Conservation (phyloP, 2,329 filamentous ascomycete species). For the Sporothrix inflata region DNA sequence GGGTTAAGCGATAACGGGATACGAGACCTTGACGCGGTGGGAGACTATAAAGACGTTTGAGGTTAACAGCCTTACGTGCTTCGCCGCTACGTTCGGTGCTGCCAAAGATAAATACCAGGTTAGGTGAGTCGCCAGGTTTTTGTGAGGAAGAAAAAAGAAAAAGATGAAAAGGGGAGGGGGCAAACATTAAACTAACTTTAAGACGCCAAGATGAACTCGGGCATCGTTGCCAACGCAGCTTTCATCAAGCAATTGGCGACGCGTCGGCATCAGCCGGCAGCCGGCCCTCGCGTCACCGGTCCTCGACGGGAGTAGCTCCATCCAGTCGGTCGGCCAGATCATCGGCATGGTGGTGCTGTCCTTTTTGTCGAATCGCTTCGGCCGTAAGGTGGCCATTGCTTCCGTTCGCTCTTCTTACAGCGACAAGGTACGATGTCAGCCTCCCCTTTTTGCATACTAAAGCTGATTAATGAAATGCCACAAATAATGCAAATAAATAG, state of each 20-base stretch:
- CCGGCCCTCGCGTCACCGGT: conserved; percentile 43
- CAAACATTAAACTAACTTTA: conserved; percentile 32
- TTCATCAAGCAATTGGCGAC: conserved; percentile 44
- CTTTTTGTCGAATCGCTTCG: conserved; percentile 38
- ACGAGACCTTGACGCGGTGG: conserved; percentile 38
- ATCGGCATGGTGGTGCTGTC: conserved; percentile 43
- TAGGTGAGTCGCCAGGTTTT: conserved; percentile 32
- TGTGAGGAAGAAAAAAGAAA: neutral
- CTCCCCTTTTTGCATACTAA: no score
- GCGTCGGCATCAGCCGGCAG: conserved; percentile 36
- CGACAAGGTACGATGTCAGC: no score
- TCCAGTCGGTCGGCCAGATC: conserved; percentile 47
- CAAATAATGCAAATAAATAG: no score
- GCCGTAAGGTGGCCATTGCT: conserved; percentile 42
- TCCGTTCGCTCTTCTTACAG: no score
- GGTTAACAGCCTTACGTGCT: conserved; percentile 36
- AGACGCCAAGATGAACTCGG: conserved; percentile 41
- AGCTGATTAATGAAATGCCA: no score
- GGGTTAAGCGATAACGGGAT: conserved; percentile 39
- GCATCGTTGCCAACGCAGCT: conserved; percentile 45
- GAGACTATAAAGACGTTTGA: conserved; percentile 39
- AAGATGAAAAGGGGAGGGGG: no score
- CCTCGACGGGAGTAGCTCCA: conserved; percentile 45
- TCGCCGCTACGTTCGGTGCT: conserved; percentile 38
- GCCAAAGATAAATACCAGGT: conserved; percentile 40